Evolutionary conservation across 169 alveolate species (phyloP).

Genomic region (Plasmodium inui): DNA sequence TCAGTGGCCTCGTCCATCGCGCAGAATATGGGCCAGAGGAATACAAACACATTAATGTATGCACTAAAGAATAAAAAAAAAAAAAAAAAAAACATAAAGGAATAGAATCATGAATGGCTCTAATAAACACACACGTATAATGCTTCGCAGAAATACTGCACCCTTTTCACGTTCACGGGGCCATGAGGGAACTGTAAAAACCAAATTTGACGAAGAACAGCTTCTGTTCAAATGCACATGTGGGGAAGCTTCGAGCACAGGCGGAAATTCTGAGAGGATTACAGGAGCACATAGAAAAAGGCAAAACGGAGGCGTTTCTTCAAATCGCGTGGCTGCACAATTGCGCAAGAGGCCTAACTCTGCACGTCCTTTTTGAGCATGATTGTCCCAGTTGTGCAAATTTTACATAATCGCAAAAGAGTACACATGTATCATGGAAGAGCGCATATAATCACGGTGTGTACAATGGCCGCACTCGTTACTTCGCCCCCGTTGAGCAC

Average conservation of each 20-base stretch:
- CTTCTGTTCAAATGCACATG: not conserved
- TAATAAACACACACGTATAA: not conserved
- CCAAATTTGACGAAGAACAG: not conserved
- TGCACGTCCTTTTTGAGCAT: not conserved
- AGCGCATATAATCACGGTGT: not conserved
- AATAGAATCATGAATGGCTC: not conserved
- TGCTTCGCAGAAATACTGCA: not conserved
- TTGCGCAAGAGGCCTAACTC: not conserved
- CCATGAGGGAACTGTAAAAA: not conserved
- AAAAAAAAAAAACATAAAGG: conserved; percentile 14
- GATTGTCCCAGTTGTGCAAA: not conserved
- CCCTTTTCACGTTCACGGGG: not conserved
- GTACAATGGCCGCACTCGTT: not conserved
- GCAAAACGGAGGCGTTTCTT: not conserved
- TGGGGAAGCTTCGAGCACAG: not conserved
- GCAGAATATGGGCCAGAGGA: not conserved
- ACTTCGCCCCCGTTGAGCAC: not conserved
- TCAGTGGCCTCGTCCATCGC: not conserved
- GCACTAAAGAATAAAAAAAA: not conserved
- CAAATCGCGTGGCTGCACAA: not conserved
- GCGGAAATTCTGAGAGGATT: not conserved
- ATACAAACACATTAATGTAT: not conserved
- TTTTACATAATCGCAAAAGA: not conserved
- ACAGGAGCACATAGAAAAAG: not conserved
- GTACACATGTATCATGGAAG: not conserved